These are phyloP conservation scores for Castanea crenata DNA, from an alignment of 306 rosid species.

Conservation along the genomic window DNA sequence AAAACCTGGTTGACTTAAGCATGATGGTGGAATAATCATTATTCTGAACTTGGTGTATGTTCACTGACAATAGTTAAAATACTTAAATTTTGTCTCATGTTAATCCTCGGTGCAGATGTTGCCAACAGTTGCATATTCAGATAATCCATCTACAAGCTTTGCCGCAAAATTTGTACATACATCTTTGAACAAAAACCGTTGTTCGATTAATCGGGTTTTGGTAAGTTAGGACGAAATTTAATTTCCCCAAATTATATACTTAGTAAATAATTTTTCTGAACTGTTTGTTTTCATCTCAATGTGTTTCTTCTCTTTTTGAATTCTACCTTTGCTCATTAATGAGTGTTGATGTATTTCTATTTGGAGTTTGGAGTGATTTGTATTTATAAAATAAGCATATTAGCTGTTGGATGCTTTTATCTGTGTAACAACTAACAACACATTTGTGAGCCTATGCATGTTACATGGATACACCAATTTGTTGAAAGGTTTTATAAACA, in stretches of 20 bases:
- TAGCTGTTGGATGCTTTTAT: neutral
- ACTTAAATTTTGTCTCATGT: constrained; percentile 12
- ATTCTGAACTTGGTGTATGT: constrained; percentile 12
- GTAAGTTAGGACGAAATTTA: constrained; percentile 48
- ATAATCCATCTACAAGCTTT: constrained; percentile 96
- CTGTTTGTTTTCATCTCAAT: constrained; percentile 7
- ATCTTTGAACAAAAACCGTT: constrained; percentile 89
- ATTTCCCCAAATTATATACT: neutral
- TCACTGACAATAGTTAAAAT: neutral
- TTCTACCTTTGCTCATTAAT: neutral
- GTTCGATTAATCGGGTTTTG: constrained; percentile 87
- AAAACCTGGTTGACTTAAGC: constrained; percentile 2
- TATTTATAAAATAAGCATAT: neutral
- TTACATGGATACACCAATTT: neutral
- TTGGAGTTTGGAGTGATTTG: neutral
- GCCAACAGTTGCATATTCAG: constrained; percentile 85
- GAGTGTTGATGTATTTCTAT: neutral
- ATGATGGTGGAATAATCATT: neutral
- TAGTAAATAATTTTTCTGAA: neutral
- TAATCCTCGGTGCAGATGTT: constrained; percentile 64
- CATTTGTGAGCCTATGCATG: neutral
- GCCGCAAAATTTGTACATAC: constrained; percentile 95
- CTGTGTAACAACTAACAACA: neutral
- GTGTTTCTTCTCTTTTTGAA: neutral
- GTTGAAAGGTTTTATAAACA: neutral